Percentiles rank a stretch among this genome's conserved stretches.
phyloP scores from a whole-genome alignment of 2,329 filamentous ascomycete species.

The Aspergillus fischeri region DNA sequence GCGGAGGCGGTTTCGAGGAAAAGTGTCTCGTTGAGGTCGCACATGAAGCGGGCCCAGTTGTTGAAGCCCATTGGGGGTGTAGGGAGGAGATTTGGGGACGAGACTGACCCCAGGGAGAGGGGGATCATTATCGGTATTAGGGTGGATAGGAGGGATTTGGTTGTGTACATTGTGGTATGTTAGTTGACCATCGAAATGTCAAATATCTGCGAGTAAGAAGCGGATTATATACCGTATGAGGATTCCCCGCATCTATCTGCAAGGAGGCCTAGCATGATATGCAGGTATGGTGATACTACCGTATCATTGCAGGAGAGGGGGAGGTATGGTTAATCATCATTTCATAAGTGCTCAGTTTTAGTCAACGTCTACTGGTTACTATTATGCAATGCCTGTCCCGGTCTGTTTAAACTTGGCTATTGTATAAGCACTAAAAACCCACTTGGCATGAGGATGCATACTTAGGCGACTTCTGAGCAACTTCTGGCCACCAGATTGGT shows the following conservation, averaged over 20 bases:
- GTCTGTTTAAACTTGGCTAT: too few relatives aligned
- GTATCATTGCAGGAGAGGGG: neutral
- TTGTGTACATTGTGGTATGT: neutral
- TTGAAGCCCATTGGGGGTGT: slow-evolving; percentile 52
- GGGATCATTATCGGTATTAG: slow-evolving; percentile 3
- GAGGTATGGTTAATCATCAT: neutral
- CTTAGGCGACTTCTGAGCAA: too few relatives aligned
- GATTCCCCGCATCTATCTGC: neutral
- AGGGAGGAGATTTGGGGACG: slow-evolving; percentile 24
- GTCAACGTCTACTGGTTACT: too few relatives aligned
- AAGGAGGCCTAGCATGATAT: too few relatives aligned
- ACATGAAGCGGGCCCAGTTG: slow-evolving; percentile 49
- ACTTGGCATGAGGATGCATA: too few relatives aligned
- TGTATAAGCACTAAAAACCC: too few relatives aligned
- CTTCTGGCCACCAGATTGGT: too few relatives aligned
- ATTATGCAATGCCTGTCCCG: too few relatives aligned
- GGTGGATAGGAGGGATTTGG: neutral
- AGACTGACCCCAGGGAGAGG: slow-evolving; percentile 16
- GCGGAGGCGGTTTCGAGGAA: slow-evolving; percentile 47
- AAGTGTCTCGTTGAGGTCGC: slow-evolving; percentile 46
- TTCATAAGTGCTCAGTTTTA: too few relatives aligned
- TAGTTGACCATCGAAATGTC: neutral
- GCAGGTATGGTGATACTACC: neutral
- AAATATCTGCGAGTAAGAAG: too few relatives aligned
- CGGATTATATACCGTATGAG: too few relatives aligned